Evolutionary conservation across 352 stramenopile genomes (phyloP), one percentile per base, ranked within the genome.

Genomic region (Globisporangium spinosum): DNA sequence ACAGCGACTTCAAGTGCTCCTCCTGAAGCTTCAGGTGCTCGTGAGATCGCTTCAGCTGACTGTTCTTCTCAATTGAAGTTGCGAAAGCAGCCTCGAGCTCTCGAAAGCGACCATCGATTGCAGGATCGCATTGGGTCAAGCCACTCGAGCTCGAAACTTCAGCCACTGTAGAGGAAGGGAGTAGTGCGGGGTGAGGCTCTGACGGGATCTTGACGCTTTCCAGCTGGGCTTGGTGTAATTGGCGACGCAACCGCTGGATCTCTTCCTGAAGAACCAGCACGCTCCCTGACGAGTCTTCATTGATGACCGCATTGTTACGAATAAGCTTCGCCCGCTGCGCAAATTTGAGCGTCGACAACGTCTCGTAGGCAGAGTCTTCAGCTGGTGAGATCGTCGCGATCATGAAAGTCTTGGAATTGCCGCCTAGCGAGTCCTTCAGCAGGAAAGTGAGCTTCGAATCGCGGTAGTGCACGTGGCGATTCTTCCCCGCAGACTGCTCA

Each of bases 351-450:
- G 88, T 96, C 1, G 85, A 94, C 6, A 94, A 76, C 17, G 88
- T 94, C 67, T 96, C 88, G 40, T 90, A 84, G 12, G 90, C 79
- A 4, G 93, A 97, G 49, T 96, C 85, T 65, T 93, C 86, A 0
- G 88, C 89, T 0, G 91, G 91, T 0, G 85, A 91, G 20, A 95
- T 80, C 1, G 88, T 92, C 12, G 87, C 87, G 32, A 95, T 80
- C 87, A 95, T 94, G 51, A 92, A 93, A 12, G 88, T 95, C 71
- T 94, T 95, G 0, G 88, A 93, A 65, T 95, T 95, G 9, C 88
- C 88, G 40, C 88, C 88, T 10, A 95, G 70, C 1, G 87, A 94
- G 62, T 95, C 88, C 60, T 93, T 94, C 17, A 95, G 64, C 15
- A 95, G 68, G 63, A 94, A 95, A 0, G 88, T 95, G 54, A 95